Conservation (phyloP, 1,139 yeast genomes). For the Pichia sp. region DNA sequence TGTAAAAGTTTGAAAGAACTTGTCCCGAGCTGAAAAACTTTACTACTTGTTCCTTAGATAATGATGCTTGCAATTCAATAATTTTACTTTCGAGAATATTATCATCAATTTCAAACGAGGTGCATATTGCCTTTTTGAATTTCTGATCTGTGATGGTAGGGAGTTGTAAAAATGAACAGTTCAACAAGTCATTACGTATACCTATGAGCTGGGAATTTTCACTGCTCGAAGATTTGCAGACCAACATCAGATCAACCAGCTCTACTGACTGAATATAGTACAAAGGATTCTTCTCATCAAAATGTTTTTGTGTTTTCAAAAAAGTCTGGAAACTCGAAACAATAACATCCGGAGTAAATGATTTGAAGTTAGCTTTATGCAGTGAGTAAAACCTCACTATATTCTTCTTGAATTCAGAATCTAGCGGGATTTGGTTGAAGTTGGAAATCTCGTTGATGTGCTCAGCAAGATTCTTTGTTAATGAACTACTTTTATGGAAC, state of each 20-base stretch:
- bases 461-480: conserved; percentile 22
- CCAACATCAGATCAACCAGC: conserved; percentile 20
- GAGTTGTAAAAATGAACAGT: conserved; percentile 14
- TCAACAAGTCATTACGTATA: conserved; percentile 13
- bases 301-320: conserved; percentile 1
- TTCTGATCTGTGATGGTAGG: conserved; percentile 21
- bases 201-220: conserved; percentile 14
- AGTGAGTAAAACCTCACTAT: conserved; percentile 18
- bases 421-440: conserved; percentile 18
- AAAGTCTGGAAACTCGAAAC: conserved; percentile 9
- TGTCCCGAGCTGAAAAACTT: conserved; percentile 13
- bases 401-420: conserved; percentile 19
- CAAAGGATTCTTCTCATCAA: background rate
- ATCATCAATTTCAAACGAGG: conserved; percentile 14
- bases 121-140: conserved; percentile 11
- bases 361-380: conserved; percentile 18
- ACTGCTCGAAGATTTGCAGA: conserved; percentile 16
- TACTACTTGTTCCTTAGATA: conserved; percentile 22
- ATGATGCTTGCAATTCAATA: background rate
- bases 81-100: conserved; percentile 9
- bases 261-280: conserved; percentile 20
- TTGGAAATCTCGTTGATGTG: conserved; percentile 16
- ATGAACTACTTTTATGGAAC: conserved; percentile 13
- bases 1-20: conserved; percentile 18
- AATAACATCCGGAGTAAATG: conserved; percentile 16